These are phyloP conservation scores for Mortierella hygrophila DNA, from an alignment of 192 early-diverging fungal species.

Conservation along the genomic window DNA sequence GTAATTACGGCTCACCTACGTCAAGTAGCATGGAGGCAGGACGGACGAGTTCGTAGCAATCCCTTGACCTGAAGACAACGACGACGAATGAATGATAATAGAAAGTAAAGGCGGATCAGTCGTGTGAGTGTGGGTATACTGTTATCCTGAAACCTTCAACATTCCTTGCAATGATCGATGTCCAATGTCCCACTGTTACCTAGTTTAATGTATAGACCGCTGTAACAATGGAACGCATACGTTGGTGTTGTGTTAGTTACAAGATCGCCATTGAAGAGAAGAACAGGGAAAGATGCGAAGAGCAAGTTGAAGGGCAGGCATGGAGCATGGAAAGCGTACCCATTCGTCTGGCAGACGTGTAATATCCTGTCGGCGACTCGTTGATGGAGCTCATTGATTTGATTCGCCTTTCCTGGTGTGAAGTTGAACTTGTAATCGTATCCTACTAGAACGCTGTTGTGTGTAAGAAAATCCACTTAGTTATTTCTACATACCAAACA, in stretches of 20 bases:
- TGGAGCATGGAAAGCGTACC: constrained; percentile 35
- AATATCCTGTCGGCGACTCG: constrained; percentile 80
- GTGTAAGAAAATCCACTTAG: not conserved
- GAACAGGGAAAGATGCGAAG: not conserved
- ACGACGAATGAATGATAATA: not conserved
- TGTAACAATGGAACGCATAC: constrained; percentile 2
- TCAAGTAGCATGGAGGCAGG: constrained; percentile 64
- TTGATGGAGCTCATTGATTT: constrained; percentile 78
- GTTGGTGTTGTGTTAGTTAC: not conserved
- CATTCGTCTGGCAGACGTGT: constrained; percentile 83
- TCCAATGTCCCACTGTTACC: constrained; percentile 2
- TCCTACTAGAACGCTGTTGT: constrained; percentile 57
- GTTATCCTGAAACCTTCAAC: not conserved
- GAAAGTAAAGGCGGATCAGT: not conserved
- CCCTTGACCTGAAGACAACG: constrained; percentile 69
- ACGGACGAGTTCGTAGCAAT: constrained; percentile 77
- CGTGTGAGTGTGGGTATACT: not conserved
- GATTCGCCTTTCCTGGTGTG: constrained; percentile 67
- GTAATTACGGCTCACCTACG: constrained; percentile 45
- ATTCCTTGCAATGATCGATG: not conserved
- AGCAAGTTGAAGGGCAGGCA: not conserved
- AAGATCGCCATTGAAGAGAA: not conserved
- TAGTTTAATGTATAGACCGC: constrained; percentile 90
- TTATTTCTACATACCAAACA: not conserved
- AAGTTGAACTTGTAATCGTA: constrained; percentile 91